Evolutionary conservation across 257 asterid species (phyloP).

Genomic region (Capsicum pubescens): DNA sequence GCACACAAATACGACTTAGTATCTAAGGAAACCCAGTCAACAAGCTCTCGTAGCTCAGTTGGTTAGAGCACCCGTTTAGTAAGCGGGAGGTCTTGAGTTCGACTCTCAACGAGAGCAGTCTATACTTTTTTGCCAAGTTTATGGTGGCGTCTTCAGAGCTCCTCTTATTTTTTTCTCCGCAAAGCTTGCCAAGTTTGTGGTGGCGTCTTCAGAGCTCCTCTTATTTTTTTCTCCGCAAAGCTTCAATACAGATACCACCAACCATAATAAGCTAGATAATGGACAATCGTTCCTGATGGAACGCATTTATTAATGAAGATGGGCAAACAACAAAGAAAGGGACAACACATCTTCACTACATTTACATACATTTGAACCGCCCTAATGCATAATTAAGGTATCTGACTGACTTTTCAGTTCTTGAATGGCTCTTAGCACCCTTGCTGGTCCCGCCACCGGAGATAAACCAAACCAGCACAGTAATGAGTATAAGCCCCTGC

Average conservation of each 20-base stretch:
- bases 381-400: too few relatives aligned
- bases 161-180: too few relatives aligned
- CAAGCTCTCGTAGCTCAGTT: constrained; percentile 91
- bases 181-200: background rate
- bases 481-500: constrained; percentile 98
- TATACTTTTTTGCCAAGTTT: background rate
- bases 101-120: constrained; percentile 71
- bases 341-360: background rate
- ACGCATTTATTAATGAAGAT: constrained; percentile 10
- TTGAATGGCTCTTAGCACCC: constrained; percentile 63
- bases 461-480: constrained; percentile 84
- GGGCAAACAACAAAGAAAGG: background rate
- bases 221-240: too few relatives aligned
- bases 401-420: background rate
- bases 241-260: background rate
- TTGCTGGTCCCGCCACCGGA: constrained; percentile 83
- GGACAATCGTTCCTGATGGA: background rate
- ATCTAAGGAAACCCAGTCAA: background rate
- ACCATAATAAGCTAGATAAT: background rate
- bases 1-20: background rate
- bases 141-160: background rate
- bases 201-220: background rate
- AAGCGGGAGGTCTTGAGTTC: constrained; percentile 99
- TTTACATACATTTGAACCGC: background rate
- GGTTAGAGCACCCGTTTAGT: constrained; percentile 99